Conservation (phyloP, 164 flowering plant genomes). For the Chloranthus sessilifolius region DNA sequence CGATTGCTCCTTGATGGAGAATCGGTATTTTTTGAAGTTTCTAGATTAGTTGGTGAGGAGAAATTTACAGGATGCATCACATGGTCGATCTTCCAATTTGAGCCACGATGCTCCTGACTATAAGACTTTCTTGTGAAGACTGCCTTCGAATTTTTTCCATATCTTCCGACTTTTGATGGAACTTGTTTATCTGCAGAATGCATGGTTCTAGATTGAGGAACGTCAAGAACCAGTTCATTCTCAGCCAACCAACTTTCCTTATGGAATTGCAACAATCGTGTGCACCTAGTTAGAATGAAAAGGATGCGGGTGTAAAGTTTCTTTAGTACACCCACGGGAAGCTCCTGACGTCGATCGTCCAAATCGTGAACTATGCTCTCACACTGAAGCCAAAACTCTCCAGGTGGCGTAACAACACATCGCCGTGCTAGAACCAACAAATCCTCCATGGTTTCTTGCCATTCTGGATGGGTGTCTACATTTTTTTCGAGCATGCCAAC, state of each 20-base stretch:
- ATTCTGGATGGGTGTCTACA: slow-evolving; percentile 87
- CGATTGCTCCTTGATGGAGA: slow-evolving; percentile 56
- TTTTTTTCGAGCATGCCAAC: slow-evolving; percentile 89
- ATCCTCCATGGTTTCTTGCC: slow-evolving; percentile 97
- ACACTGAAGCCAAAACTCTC: slow-evolving; percentile 99
- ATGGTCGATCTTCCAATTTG: slow-evolving; percentile 47
- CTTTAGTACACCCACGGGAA: slow-evolving; percentile 84
- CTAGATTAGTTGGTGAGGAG: slow-evolving; percentile 28
- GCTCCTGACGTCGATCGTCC: slow-evolving; percentile 97
- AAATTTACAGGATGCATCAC: slow-evolving; percentile 19
- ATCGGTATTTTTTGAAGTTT: slow-evolving; percentile 36
- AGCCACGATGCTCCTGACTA: slow-evolving; percentile 86
- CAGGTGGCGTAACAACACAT: slow-evolving; percentile 88
- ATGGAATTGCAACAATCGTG: slow-evolving; percentile 94
- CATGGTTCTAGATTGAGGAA: slow-evolving; percentile 61
- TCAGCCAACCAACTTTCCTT: slow-evolving; percentile 92
- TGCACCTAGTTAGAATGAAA: slow-evolving; percentile 96
- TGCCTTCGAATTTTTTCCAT: slow-evolving; percentile 33
- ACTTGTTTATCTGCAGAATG: slow-evolving; percentile 58
- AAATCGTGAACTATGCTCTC: slow-evolving; percentile 98
- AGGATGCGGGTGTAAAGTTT: slow-evolving; percentile 98
- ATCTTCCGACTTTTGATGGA: slow-evolving; percentile 37
- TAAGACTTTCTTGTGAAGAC: slow-evolving; percentile 29
- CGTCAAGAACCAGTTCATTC: slow-evolving; percentile 59
- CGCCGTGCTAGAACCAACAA: slow-evolving; percentile 83